phyloP scores from a whole-genome alignment of 208 protist species.

The Acanthamoeba castellanii region DNA sequence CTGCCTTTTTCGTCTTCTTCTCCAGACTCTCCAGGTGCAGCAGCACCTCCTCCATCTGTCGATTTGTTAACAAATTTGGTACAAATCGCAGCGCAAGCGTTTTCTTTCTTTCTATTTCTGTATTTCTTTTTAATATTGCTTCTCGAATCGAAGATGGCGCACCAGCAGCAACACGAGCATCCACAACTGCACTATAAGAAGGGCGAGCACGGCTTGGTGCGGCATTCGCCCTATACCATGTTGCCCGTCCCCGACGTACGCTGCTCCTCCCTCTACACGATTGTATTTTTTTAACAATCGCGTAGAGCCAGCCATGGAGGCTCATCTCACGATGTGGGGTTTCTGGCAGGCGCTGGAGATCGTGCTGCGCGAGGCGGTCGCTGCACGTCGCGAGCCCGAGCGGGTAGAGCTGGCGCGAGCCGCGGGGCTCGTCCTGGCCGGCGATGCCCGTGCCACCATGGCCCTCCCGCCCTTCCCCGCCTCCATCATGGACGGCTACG shows the following conservation, averaged over 20 bases:
- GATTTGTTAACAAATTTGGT: constrained; percentile 10
- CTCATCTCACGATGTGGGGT: background rate
- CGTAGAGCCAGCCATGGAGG: background rate
- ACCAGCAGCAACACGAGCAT: background rate
- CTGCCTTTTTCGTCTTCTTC: background rate
- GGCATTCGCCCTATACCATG: constrained; percentile 70
- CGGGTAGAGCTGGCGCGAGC: background rate
- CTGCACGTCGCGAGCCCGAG: background rate
- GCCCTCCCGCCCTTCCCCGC: constrained; percentile 81
- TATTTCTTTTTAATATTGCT: background rate
- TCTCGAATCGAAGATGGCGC: background rate
- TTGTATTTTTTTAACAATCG: background rate
- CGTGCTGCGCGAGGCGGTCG: background rate
- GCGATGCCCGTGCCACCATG: constrained; percentile 35
- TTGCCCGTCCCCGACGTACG: constrained; percentile 4
- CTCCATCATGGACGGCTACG: constrained; percentile 88
- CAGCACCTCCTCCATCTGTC: constrained; percentile 5
- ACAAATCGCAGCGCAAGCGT: too few species aligned
- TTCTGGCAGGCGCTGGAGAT: constrained; percentile 19
- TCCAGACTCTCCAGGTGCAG: background rate
- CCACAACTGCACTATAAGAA: background rate
- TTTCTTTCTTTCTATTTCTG: background rate
- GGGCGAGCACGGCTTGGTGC: background rate
- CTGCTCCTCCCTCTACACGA: background rate
- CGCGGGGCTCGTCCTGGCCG: constrained; percentile 65